phyloP scores from a whole-genome alignment of 176 grass and related monocot genomes.

The Triticum turgidum region DNA sequence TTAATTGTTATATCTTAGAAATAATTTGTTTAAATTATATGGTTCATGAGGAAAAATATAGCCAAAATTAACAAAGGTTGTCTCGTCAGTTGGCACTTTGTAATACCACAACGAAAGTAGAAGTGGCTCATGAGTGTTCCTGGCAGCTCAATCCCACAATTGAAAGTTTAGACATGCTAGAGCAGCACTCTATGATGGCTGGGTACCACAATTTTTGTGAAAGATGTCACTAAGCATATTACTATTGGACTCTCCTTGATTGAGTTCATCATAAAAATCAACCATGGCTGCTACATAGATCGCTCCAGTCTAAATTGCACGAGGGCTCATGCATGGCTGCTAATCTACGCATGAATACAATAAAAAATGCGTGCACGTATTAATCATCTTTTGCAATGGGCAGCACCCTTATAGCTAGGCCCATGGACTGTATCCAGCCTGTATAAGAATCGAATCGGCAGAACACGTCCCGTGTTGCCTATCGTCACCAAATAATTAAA shows the following conservation, averaged over 20 bases:
- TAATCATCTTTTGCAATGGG: no score
- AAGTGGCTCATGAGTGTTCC: constrained; percentile 11
- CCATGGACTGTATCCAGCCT: no score
- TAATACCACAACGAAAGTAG: not conserved
- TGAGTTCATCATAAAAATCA: not conserved
- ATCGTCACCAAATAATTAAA: no score
- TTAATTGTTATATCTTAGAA: constrained; percentile 67
- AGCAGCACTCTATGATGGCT: not conserved
- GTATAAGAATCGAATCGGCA: no score
- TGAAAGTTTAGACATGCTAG: not conserved
- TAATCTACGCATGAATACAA: not conserved
- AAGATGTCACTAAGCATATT: not conserved
- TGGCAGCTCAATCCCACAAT: constrained; percentile 4
- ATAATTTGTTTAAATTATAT: constrained; percentile 42
- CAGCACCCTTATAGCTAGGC: no score
- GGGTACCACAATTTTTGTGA: not conserved
- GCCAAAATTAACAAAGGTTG: constrained; percentile 11
- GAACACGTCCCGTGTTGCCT: no score
- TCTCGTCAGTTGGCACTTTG: not conserved
- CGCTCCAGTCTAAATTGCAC: not conserved
- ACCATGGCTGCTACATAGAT: not conserved
- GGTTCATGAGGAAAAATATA: constrained; percentile 29
- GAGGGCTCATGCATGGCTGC: not conserved
- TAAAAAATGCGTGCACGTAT: not conserved
- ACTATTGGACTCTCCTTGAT: not conserved